phyloP scores from a whole-genome alignment of 768 basidiomycete species.

The Tephrocybe rancida region DNA sequence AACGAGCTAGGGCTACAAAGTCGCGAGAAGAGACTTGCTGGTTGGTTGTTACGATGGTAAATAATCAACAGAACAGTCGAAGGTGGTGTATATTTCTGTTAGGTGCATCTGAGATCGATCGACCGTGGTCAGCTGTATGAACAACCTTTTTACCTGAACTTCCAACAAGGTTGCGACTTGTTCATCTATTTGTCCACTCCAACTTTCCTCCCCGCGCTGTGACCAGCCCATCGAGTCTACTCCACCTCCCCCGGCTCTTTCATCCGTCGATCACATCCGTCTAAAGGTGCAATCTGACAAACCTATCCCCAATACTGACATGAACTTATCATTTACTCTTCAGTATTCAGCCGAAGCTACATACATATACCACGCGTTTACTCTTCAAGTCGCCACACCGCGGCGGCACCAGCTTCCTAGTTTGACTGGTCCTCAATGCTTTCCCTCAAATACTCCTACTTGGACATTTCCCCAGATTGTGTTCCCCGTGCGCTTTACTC shows the following conservation, averaged over 20 bases:
- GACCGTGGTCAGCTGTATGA: slow-evolving; percentile 16
- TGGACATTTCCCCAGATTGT: slow-evolving; percentile 5
- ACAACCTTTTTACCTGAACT: slow-evolving; percentile 14
- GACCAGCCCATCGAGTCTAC: slow-evolving; percentile 2
- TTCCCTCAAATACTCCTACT: slow-evolving; percentile 11
- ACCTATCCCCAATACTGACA: slow-evolving; percentile 16
- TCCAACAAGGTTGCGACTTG: not conserved
- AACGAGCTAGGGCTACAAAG: not conserved
- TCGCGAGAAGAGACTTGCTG: not conserved
- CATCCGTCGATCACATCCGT: slow-evolving; percentile 29
- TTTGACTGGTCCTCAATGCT: too few relatives aligned
- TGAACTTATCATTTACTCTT: slow-evolving; percentile 13
- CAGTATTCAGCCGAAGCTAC: too few relatives aligned
- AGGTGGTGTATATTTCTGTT: slow-evolving; percentile 10
- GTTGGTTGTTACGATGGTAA: too few relatives aligned
- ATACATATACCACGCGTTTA: too few relatives aligned
- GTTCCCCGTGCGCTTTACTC: slow-evolving; percentile 10
- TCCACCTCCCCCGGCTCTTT: not conserved
- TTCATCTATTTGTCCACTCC: not conserved
- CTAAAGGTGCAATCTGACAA: slow-evolving; percentile 23
- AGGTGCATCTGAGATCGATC: slow-evolving; percentile 26
- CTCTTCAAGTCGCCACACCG: too few relatives aligned
- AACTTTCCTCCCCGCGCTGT: not conserved
- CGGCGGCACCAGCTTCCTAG: too few relatives aligned
- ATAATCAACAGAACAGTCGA: too few relatives aligned